Evolutionary conservation across 306 rosid genomes (phyloP), one percentile per base, ranked within the genome.

Genomic region (Quercus rubra): DNA sequence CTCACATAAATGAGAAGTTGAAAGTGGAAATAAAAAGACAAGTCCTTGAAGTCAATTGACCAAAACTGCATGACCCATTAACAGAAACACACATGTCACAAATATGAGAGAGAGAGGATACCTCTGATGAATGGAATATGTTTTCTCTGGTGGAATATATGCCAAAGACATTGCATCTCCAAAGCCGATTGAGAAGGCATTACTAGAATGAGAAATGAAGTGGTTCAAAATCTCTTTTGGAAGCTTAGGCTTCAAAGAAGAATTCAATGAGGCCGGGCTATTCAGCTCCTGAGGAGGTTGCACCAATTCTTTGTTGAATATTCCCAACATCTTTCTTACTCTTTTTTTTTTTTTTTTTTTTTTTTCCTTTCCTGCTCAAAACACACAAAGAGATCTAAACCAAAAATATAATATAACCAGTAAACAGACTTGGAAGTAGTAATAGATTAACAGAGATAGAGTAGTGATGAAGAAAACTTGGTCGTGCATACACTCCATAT

Each of bases 251-350:
- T 85, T 91, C 70, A 58, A 55, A 43, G 84, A 66, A 17, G 84
- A 83, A 77, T 71, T 77, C 78, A 70, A 28, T 49, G 92, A 67
- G 55, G 88, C 94, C 18, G 99, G 95, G 82, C 99, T 94, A 15
- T 91, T 81, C 33, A 95, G 93, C 91, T 95, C 99, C 85, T 90
- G 84, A 0, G 99, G 99, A 74, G 99, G 93, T 57, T 88, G 85
- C 11, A 89, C 95, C 82, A 90, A 81, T 35, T 79, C 91, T 71
- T 88, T 90, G 82, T 88, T 90, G 92, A 95, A 95, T 83, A 95
- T 90, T 1, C 92, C 93, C 81, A 92, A 89, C 99, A 94, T 94
- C 23, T 84, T 67, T 71, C 66, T 64, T 38, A 6, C 33, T n/a
- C 4, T 33, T 33, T 5, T 33, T 33, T 30, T 28, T 30, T 3